A percentile compares a stretch with the other conserved stretches of the same genome.
These are phyloP conservation scores for Cutaneotrichosporon cyanovorans DNA, from an alignment of 1,284 basidiomycete species.

Conservation along the genomic window DNA sequence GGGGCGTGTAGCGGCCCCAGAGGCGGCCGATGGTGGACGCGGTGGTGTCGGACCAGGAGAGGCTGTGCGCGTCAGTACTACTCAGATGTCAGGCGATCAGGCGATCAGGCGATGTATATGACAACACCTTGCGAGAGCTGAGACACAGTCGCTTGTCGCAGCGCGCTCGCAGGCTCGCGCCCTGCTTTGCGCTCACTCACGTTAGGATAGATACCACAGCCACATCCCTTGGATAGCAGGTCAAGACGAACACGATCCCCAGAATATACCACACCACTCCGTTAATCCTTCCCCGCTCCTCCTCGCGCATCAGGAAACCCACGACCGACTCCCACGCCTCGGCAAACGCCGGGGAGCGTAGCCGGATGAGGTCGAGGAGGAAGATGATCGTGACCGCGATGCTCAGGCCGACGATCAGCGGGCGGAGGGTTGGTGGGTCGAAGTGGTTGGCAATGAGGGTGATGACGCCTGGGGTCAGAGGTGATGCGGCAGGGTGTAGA, in stretches of 20 bases:
- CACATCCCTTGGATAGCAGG: slow-evolving; percentile 74
- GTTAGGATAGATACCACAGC: slow-evolving; percentile 81
- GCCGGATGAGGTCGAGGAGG: slow-evolving; percentile 69
- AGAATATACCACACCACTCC: slow-evolving; percentile 95
- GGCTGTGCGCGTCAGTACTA: slow-evolving; percentile 50
- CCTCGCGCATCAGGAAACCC: slow-evolving; percentile 89
- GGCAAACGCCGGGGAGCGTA: slow-evolving; percentile 64
- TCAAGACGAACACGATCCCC: slow-evolving; percentile 75
- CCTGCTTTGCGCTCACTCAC: slow-evolving; percentile 49
- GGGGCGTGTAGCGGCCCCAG: slow-evolving; percentile 68
- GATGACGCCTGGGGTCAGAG: slow-evolving; percentile 59
- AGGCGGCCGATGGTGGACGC: slow-evolving; percentile 88
- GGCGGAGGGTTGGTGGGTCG: slow-evolving; percentile 45
- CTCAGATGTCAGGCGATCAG: background rate
- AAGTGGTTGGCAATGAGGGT: slow-evolving; percentile 61
- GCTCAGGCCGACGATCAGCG: slow-evolving; percentile 60
- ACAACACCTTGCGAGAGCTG: no score
- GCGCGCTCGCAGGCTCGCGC: no score
- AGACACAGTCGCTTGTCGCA: no score
- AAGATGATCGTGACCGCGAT: slow-evolving; percentile 62
- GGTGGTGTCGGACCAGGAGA: slow-evolving; percentile 95
- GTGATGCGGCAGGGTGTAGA: background rate
- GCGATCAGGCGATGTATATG: no score
- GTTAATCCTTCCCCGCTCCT: slow-evolving; percentile 74
- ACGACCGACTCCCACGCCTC: slow-evolving; percentile 65